Base-by-base conservation (phyloP, 139 green algal genomes). In the Micractinium conductrix region DNA sequence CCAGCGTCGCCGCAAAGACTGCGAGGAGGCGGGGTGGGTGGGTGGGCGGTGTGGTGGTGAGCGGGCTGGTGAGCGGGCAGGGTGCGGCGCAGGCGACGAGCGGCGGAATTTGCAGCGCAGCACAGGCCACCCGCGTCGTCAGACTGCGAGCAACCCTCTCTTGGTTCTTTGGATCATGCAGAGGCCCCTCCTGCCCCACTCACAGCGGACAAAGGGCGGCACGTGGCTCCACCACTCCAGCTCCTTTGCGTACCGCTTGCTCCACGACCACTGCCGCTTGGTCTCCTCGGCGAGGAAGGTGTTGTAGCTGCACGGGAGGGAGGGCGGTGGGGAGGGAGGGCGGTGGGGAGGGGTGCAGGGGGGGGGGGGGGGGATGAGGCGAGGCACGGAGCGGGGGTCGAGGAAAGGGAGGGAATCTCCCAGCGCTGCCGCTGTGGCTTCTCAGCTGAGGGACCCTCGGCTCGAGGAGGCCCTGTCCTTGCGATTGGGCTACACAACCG, bases 231-330 rank as follows among this genome's bases (percentile, higher is more conserved):
- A 89, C 14, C 87, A 55, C 26, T 69, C 68, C 2, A 80, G 14
- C 83, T 93, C 89, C 43, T 84, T 79, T 40, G 74, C 38, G 33
- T 83, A 78, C 35, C 50, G 42, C 28, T 85, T 79, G 42, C 42
- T 37, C 89, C 89, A 92, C 33, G 44, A 43, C 88, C 88, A 92
- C 70, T 86, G 48, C 38, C 74, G 45, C 60, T 86, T 90, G 19
- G 89, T 92, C 68, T 92, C 88, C 28, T 93, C 85, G 1, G 44
- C 78, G 2, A 80, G 33, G 72, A 89, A 93, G 37, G 88, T 65
- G 24, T 81, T 50, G 84, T 93, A 91, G 24, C 84, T 90, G 87
- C 70, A 83, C 21, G 35, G n/a, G 21, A 1, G 35, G 8, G 35
- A 74, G 22, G 69, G 40, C 14, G 69, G 14, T 35, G 70, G 70